phyloP scores from a whole-genome alignment of 2,329 filamentous ascomycete genomes.

The Colletotrichum sp. region DNA sequence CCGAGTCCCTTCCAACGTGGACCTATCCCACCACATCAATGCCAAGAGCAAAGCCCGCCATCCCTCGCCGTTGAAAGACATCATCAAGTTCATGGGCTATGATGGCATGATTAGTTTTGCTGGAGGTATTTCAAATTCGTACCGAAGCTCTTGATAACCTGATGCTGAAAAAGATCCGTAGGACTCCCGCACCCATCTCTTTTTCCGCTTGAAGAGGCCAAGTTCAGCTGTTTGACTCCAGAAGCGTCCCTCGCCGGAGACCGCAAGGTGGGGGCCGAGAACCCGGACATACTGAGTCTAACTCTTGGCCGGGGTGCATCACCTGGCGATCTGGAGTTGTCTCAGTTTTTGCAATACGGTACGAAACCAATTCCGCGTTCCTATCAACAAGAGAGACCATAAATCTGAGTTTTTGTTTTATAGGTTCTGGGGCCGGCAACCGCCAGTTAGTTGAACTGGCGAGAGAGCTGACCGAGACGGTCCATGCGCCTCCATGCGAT shows the following conservation, averaged over 20 bases:
- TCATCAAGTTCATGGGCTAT: slow-evolving; percentile 36
- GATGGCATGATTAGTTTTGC: slow-evolving; percentile 38
- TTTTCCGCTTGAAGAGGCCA: slow-evolving; percentile 27
- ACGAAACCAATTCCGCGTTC: not conserved
- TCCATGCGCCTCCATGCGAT: slow-evolving; percentile 24
- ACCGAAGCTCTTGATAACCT: not conserved
- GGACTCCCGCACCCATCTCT: slow-evolving; percentile 33
- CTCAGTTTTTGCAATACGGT: not conserved
- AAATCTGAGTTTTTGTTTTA: not conserved
- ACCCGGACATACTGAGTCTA: slow-evolving; percentile 3
- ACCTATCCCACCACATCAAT: slow-evolving; percentile 36
- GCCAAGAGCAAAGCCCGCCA: slow-evolving; percentile 30
- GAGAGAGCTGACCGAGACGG: slow-evolving; percentile 24
- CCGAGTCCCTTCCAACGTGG: not conserved
- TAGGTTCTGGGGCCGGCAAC: slow-evolving; percentile 21
- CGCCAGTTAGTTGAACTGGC: slow-evolving; percentile 17
- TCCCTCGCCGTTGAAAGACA: slow-evolving; percentile 36
- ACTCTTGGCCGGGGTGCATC: not conserved
- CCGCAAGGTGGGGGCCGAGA: not conserved
- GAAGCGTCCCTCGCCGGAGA: not conserved
- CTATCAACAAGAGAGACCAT: not conserved
- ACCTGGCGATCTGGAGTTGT: not conserved
- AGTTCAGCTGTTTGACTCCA: slow-evolving; percentile 15
- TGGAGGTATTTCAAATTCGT: slow-evolving; percentile 22
- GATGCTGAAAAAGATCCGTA: not conserved